Evolutionary conservation across 2,329 filamentous ascomycete genomes (phyloP).

Genomic region (Microascus cirrosus): DNA sequence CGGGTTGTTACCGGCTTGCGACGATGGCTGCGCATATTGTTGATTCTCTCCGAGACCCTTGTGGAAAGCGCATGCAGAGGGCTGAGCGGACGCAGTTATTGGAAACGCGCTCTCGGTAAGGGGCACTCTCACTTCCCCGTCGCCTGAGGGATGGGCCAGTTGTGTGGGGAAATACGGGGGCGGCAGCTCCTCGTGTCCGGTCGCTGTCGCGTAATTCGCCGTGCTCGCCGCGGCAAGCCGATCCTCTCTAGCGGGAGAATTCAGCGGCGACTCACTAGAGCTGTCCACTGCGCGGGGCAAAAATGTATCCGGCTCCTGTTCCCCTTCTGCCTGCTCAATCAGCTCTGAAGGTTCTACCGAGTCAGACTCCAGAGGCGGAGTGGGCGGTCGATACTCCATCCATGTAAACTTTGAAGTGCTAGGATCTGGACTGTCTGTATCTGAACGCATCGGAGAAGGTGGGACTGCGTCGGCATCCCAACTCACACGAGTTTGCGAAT

Average conservation of each 20-base stretch:
- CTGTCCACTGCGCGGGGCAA: background rate
- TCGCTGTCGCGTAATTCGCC: background rate
- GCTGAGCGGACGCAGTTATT: background rate
- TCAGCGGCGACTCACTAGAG: background rate
- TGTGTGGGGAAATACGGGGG: background rate
- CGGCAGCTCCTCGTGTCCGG: background rate
- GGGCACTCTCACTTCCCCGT: background rate
- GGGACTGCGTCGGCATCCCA: background rate
- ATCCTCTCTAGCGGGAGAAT: background rate
- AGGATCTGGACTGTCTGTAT: background rate
- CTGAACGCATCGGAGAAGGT: background rate
- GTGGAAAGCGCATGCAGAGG: background rate
- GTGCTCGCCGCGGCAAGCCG: background rate
- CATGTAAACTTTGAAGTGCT: background rate
- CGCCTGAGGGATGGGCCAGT: background rate
- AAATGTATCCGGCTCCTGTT: background rate
- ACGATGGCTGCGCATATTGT: background rate
- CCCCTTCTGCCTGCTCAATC: background rate
- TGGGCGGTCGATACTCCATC: background rate
- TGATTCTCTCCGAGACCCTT: background rate
- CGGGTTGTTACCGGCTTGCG: background rate
- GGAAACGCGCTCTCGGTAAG: background rate
- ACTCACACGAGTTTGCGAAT: background rate
- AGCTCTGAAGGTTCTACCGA: background rate
- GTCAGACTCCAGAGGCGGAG: background rate